Percentiles rank a stretch among this genome's conserved stretches.
Conservation (phyloP, 2,329 filamentous ascomycete species). For the Aureobasidium sp. region DNA sequence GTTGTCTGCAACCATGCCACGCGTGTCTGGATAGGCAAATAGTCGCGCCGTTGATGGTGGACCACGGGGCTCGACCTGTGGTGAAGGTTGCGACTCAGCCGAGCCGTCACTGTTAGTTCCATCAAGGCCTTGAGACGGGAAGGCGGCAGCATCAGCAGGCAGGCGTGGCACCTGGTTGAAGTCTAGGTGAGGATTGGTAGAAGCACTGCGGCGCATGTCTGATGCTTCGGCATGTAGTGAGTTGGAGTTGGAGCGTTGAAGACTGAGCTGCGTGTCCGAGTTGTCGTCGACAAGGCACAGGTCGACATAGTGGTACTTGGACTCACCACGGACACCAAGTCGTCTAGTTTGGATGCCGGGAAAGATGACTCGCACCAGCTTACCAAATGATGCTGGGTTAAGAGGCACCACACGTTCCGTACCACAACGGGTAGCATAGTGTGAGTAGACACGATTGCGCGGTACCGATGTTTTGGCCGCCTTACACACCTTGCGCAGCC, state of each 20-base stretch:
- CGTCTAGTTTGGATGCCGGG: slow-evolving; percentile 88
- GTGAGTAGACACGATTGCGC: slow-evolving; percentile 86
- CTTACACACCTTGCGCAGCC: slow-evolving; percentile 67
- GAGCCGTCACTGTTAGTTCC: slow-evolving; percentile 19
- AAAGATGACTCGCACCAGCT: slow-evolving; percentile 92
- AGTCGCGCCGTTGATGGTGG: slow-evolving; percentile 38
- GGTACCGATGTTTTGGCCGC: slow-evolving; percentile 81
- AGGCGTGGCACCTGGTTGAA: slow-evolving; percentile 39
- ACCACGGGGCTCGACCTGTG: slow-evolving; percentile 27
- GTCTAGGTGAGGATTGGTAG: slow-evolving; percentile 27
- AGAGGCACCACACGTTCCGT: slow-evolving; percentile 90
- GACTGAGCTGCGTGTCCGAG: slow-evolving; percentile 20
- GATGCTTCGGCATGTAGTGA: slow-evolving; percentile 17
- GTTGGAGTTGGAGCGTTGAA: slow-evolving; percentile 21
- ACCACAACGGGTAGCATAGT: slow-evolving; percentile 87
- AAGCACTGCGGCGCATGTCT: slow-evolving; percentile 25
- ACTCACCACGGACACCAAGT: slow-evolving; percentile 88
- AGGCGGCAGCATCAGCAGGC: slow-evolving; percentile 43
- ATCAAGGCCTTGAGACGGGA: slow-evolving; percentile 30
- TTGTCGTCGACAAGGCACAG: slow-evolving; percentile 44
- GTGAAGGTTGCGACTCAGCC: slow-evolving; percentile 26
- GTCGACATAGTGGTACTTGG: slow-evolving; percentile 87
- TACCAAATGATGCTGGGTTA: slow-evolving; percentile 96
- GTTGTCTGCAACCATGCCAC: slow-evolving; percentile 35
- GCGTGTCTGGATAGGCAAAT: slow-evolving; percentile 41